Base-by-base conservation (phyloP, 1,284 basidiomycete species). In the Heimioporus retisporus region DNA sequence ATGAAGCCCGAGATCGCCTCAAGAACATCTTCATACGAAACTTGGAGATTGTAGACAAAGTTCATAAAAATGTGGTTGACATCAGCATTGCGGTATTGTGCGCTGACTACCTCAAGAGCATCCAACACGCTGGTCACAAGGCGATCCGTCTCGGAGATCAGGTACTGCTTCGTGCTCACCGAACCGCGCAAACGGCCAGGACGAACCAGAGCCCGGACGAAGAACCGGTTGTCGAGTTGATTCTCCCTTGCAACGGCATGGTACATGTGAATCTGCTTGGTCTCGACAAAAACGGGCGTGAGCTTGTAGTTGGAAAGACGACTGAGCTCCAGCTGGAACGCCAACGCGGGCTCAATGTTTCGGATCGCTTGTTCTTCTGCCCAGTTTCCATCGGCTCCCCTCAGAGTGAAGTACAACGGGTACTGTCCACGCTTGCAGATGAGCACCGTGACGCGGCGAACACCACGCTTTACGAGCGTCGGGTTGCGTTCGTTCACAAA, bases 51-150 rank as follows among this genome's bases (percentile, higher is more conserved):
- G 87, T 99, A 99, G 77, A 99, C 92, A 81, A 98, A 99, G 84
- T 98, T 98, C 90, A 99, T 95, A 83, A 94, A 95, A 79, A 98
- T 97, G 79, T 98, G 96, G 80, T 98, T 98, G 84, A 94, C 95
- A 80, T 98, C 96, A 4, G 96, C 93, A 74, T 93, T 95, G 70
- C 96, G 90, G 77, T 96, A 86, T 75, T 95, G 89, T 25, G 93
- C 92, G 71, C 88, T 91, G 76, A 96, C 95, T 64, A 98, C 92
- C 81, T 99, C 97, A 60, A 99, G 89, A 6, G 96, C 93, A 81
- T 99, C 97, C 70, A 99, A 86, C 73, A 99, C 93, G 75, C 92
- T 95, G 63, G 96, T 98, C 70, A 99, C 93, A 35, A 99, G 90
- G 58, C 97, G 93, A 79, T 99, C 98, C 7, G 97, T 97, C 85